Conservation (phyloP, 2,329 filamentous ascomycete genomes). For the Huntiella moniliformis region DNA sequence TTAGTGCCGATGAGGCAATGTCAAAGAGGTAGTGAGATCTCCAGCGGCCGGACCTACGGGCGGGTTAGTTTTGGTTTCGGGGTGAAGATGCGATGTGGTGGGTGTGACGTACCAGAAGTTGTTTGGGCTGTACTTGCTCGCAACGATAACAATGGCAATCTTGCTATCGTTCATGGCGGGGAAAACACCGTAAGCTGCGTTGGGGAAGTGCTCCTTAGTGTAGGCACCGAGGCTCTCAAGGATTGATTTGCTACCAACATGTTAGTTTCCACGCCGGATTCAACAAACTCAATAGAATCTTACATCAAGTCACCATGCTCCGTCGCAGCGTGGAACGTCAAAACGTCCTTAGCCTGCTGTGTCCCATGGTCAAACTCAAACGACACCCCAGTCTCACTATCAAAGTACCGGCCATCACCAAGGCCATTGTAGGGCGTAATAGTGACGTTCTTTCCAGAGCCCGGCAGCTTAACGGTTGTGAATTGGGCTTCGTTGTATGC, state of each 20-base stretch:
- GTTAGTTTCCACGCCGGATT: neutral
- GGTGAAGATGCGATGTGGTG: neutral
- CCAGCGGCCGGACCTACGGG: constrained; percentile 77
- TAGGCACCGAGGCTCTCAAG: constrained; percentile 60
- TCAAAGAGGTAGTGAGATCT: constrained; percentile 70
- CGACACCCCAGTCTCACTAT: constrained; percentile 70
- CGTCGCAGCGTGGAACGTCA: constrained; percentile 64
- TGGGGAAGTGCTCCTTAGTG: constrained; percentile 74
- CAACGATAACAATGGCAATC: constrained; percentile 67
- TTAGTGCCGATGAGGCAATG: constrained; percentile 46
- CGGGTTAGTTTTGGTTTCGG: neutral
- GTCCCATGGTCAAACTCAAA: constrained; percentile 75
- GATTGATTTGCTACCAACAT: constrained; percentile 48
- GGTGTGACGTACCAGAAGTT: constrained; percentile 63
- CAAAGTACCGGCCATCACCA: constrained; percentile 69
- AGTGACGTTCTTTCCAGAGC: constrained; percentile 51
- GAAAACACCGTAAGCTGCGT: constrained; percentile 63
- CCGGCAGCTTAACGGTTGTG: constrained; percentile 71
- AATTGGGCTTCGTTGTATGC: constrained; percentile 97
- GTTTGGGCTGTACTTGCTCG: constrained; percentile 92
- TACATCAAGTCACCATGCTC: constrained; percentile 64
- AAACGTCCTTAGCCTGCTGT: constrained; percentile 63
- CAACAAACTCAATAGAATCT: constrained; percentile 16
- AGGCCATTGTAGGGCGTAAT: constrained; percentile 75
- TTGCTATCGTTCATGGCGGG: constrained; percentile 57